Evolutionary conservation across 2,329 filamentous ascomycete species (phyloP), one percentile per base, ranked within the genome.

Genomic region (Beauveria sp.): DNA sequence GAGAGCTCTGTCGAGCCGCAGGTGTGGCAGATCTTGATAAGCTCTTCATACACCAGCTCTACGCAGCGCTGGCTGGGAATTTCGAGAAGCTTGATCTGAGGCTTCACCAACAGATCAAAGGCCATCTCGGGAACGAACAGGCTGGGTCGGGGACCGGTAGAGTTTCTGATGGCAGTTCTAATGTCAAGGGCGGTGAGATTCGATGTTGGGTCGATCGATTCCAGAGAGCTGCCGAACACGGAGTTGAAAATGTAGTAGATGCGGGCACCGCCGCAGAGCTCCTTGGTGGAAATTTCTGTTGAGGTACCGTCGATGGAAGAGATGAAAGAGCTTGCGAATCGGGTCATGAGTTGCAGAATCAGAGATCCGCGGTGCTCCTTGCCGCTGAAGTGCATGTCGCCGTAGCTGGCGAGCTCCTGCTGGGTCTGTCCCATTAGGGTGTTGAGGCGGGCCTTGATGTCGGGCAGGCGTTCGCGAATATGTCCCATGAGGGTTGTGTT

Each of bases 241-340:
- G 93, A 96, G 78, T 98, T 98, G 83, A 97, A 98, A 68, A 98
- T 97, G 77, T 98, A 97, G 79, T 98, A 98, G 71, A 98, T 97
- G 63, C 93, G 86, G 52, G 93, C 93, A 72, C 93, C 93, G 71
- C 93, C 93, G 69, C 93, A 96, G 12, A 98, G 85, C 76, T 98
- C 95, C 76, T 99, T 98, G 43, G 95, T 99, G 20, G 95, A 98
- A 65, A 99, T 99, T 72, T 99, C 93, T 16, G 93, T 96, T 5
- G 93, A 98, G 8, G 95, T 99, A 80, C 95, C 95, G 72, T 99
- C 95, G 65, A 99, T 99, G 14, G 95, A 98, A 6, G 95, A 93
- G 71, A 97, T 98, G 76, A 99, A 99, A 0, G 93, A 96, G 3
- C 91, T 95, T 10, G 95, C 95, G 70, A 99, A 99, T 46, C 95